phyloP scores from a whole-genome alignment of 2,329 filamentous ascomycete genomes.

The Piedraia hortae region DNA sequence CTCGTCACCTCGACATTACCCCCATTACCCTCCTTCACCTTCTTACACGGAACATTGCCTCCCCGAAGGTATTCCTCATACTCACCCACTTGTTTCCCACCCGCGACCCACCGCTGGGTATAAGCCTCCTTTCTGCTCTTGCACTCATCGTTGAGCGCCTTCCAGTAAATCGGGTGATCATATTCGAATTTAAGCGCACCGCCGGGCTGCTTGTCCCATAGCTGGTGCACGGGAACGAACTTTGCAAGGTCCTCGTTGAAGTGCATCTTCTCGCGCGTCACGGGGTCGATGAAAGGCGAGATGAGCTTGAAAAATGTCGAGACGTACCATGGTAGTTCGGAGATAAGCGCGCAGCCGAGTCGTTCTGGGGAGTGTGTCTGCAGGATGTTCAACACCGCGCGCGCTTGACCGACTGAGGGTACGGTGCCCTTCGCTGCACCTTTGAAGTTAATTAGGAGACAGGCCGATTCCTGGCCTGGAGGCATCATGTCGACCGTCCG shows the following conservation, averaged over 20 bases:
- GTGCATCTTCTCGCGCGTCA: slow-evolving; percentile 83
- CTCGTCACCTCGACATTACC: too few relatives aligned
- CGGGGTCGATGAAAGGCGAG: slow-evolving; percentile 82
- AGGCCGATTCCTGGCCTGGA: slow-evolving; percentile 60
- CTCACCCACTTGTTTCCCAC: slow-evolving; percentile 60
- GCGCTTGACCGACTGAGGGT: slow-evolving; percentile 47
- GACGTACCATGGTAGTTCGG: slow-evolving; percentile 78
- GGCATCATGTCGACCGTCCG: slow-evolving; percentile 67
- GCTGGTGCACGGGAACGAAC: slow-evolving; percentile 55
- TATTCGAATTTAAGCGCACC: slow-evolving; percentile 70
- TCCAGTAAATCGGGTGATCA: slow-evolving; percentile 74
- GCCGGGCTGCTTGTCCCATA: slow-evolving; percentile 44
- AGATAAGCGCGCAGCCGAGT: slow-evolving; percentile 64
- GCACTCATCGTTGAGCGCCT: slow-evolving; percentile 46
- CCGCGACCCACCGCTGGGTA: slow-evolving; percentile 45
- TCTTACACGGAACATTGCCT: slow-evolving; percentile 18
- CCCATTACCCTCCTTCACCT: too few relatives aligned
- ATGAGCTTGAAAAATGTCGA: slow-evolving; percentile 90
- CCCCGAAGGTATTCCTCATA: slow-evolving; percentile 69
- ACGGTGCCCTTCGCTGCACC: slow-evolving; percentile 47
- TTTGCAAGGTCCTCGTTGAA: slow-evolving; percentile 79
- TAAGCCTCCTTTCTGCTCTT: slow-evolving; percentile 34
- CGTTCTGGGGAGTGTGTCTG: slow-evolving; percentile 92
- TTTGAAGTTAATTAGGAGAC: slow-evolving; percentile 79
- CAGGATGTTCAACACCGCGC: slow-evolving; percentile 67